phyloP scores from a whole-genome alignment of 306 rosid species.

The Casuarina cunninghamiana region DNA sequence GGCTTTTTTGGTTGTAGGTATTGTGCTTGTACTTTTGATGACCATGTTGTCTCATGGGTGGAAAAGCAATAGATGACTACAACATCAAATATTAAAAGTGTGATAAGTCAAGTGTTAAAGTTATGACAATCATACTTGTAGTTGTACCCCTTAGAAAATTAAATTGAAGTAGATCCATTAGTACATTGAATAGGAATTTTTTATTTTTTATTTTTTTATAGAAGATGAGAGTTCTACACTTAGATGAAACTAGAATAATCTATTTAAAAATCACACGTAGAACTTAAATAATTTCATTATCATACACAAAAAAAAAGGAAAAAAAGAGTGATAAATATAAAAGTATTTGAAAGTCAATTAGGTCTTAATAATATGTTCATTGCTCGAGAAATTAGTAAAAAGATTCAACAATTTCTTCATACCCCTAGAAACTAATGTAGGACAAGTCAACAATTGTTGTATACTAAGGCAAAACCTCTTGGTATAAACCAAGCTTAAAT shows the following conservation, averaged over 20 bases:
- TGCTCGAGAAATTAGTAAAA: not conserved
- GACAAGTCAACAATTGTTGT: too few relatives aligned
- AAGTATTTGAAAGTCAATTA: not conserved
- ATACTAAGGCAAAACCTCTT: too few relatives aligned
- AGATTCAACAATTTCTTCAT: not conserved
- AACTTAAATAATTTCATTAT: not conserved
- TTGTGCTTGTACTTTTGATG: conserved; percentile 98
- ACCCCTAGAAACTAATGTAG: too few relatives aligned
- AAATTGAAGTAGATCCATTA: not conserved
- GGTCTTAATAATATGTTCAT: not conserved
- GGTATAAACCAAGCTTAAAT: too few relatives aligned
- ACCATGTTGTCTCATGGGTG: conserved; percentile 66
- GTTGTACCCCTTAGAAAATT: not conserved
- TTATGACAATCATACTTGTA: conserved; percentile 29
- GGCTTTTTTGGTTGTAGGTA: conserved; percentile 49
- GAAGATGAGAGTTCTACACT: not conserved
- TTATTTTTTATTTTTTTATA: not conserved
- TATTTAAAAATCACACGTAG: not conserved
- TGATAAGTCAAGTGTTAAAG: conserved; percentile 84
- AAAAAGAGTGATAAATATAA: not conserved
- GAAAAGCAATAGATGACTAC: conserved; percentile 63
- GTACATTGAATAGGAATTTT: not conserved
- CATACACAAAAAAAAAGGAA: not conserved
- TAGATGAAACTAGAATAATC: not conserved
- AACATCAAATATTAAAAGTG: conserved; percentile 71